Percentiles rank a stretch among this genome's conserved stretches.
Conservation (phyloP, 2,329 filamentous ascomycete genomes). For the Trichoderma guizhouense region DNA sequence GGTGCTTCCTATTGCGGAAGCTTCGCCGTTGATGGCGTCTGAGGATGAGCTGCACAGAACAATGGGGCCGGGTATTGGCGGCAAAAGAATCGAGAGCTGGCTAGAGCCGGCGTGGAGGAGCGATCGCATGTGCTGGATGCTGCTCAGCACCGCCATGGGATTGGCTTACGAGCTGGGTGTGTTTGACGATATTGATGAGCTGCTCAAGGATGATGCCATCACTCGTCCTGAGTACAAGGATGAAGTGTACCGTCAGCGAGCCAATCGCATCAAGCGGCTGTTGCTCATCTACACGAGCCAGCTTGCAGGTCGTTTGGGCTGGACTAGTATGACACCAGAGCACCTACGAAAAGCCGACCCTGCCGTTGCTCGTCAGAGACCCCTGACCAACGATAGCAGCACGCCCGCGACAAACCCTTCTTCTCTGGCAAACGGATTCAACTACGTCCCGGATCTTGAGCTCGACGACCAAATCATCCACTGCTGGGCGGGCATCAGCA, state of each 20-base stretch:
- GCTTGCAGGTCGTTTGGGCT: constrained; percentile 85
- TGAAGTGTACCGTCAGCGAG: constrained; percentile 71
- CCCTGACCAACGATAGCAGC: constrained; percentile 51
- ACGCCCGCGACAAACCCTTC: constrained; percentile 60
- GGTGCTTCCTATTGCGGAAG: constrained; percentile 59
- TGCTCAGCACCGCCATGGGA: constrained; percentile 85
- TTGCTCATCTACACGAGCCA: constrained; percentile 90
- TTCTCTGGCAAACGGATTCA: constrained; percentile 56
- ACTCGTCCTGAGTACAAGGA: constrained; percentile 68
- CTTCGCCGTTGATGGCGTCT: constrained; percentile 40
- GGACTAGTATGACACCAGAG: constrained; percentile 89
- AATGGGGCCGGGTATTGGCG: constrained; percentile 61
- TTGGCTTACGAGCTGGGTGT: constrained; percentile 92
- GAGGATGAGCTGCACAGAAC: constrained; percentile 33
- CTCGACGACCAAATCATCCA: constrained; percentile 70
- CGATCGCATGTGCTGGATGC: constrained; percentile 97
- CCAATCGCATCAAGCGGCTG: constrained; percentile 77
- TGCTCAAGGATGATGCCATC: constrained; percentile 57
- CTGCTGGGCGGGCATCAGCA: constrained; percentile 92
- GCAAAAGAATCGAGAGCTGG: constrained; percentile 88
- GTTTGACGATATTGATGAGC: constrained; percentile 83
- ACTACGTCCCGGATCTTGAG: constrained; percentile 64
- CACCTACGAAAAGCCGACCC: constrained; percentile 57
- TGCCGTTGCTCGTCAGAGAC: constrained; percentile 50
- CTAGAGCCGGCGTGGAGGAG: constrained; percentile 92